phyloP scores from a whole-genome alignment of 805 yeast genomes.

The Ogataea thermomethanolica region DNA sequence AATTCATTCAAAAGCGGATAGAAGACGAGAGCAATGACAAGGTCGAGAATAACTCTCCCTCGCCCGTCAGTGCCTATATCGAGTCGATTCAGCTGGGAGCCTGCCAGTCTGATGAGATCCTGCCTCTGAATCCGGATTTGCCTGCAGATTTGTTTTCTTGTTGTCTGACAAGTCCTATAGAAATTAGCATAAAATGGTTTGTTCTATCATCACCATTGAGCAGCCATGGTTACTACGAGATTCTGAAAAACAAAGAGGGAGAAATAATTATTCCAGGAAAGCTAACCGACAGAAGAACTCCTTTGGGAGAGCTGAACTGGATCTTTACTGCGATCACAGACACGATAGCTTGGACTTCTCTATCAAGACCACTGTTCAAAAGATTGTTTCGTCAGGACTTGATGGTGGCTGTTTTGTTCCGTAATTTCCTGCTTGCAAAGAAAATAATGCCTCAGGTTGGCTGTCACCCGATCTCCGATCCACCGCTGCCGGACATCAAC shows the following conservation, averaged over 20 bases:
- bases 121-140: slow-evolving; percentile 90
- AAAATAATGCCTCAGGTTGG: slow-evolving; percentile 90
- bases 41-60: slow-evolving; percentile 48
- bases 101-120: slow-evolving; percentile 76
- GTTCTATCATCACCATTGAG: slow-evolving; percentile 75
- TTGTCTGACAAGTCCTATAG: slow-evolving; percentile 93
- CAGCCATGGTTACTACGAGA: slow-evolving; percentile 45
- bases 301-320: slow-evolving; percentile 95
- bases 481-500: slow-evolving; percentile 82
- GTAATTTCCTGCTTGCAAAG: slow-evolving; percentile 89
- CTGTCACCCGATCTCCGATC: slow-evolving; percentile 93
- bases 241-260: slow-evolving; percentile 47
- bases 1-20: slow-evolving; percentile 84
- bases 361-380: slow-evolving; percentile 85
- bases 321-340: slow-evolving; percentile 97
- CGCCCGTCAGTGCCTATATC: slow-evolving; percentile 65
- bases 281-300: slow-evolving; percentile 88
- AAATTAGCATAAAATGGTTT: slow-evolving; percentile 88
- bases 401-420: slow-evolving; percentile 93
- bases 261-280: slow-evolving; percentile 82
- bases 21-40: slow-evolving; percentile 75
- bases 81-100: slow-evolving; percentile 95
- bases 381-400: slow-evolving; percentile 89
- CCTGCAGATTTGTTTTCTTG: slow-evolving; percentile 97
- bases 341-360: slow-evolving; percentile 94